These are phyloP conservation scores for Clonostachys rhizophaga DNA, from an alignment of 2,329 filamentous ascomycete genomes.

Conservation along the genomic window DNA sequence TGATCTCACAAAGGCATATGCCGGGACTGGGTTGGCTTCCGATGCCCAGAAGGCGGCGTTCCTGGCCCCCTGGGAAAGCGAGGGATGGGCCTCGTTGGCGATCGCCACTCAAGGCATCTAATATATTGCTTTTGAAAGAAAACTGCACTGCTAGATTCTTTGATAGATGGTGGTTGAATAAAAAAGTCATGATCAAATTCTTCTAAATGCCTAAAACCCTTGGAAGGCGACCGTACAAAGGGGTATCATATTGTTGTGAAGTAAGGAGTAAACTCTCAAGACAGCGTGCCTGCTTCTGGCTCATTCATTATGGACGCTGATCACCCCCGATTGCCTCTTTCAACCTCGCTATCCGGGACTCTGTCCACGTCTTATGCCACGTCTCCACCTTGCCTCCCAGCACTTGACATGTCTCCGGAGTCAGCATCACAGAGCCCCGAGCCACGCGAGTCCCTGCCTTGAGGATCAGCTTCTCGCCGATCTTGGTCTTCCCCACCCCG, in stretches of 20 bases:
- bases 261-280: too few species aligned
- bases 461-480: slow-evolving; percentile 80
- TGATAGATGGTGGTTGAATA: slow-evolving; percentile 5
- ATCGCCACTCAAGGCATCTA: slow-evolving; percentile 13
- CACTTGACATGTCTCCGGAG: slow-evolving; percentile 61
- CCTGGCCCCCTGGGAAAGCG: slow-evolving; percentile 72
- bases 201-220: background rate
- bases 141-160: background rate
- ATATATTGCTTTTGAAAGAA: background rate
- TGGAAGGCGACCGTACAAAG: slow-evolving; percentile 3
- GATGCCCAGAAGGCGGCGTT: slow-evolving; percentile 77
- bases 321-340: slow-evolving; percentile 45
- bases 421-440: slow-evolving; percentile 74
- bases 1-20: slow-evolving; percentile 69
- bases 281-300: too few species aligned
- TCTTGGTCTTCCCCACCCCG: slow-evolving; percentile 57
- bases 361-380: slow-evolving; percentile 74
- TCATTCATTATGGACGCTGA: background rate
- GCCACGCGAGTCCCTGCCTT: slow-evolving; percentile 60
- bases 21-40: slow-evolving; percentile 63
- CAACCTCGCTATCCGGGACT: slow-evolving; percentile 65
- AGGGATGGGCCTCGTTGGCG: slow-evolving; percentile 59
- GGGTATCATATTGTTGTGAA: slow-evolving; percentile 8
- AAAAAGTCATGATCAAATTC: background rate
- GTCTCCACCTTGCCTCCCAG: slow-evolving; percentile 85